phyloP scores from a whole-genome alignment of 1,139 yeast species.

The Saccharomycopsis hybrid region DNA sequence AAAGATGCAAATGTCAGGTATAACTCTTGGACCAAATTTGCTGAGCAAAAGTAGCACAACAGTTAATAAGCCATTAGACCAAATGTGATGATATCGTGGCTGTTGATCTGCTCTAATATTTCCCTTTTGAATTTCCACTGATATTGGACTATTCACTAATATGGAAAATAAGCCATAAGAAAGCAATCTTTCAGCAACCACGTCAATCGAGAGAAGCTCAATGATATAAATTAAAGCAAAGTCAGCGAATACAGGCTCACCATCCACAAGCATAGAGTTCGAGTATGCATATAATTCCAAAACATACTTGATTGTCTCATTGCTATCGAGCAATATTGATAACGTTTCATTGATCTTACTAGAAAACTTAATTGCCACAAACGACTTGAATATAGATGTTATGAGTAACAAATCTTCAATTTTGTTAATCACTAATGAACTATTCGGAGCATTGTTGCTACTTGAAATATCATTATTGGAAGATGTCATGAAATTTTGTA shows the following conservation, averaged over 20 bases:
- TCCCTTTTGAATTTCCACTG: constrained; percentile 62
- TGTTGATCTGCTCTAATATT: constrained; percentile 44
- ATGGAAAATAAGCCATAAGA: constrained; percentile 62
- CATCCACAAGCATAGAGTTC: constrained; percentile 52
- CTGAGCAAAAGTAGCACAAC: constrained; percentile 54
- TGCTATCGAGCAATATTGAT: constrained; percentile 47
- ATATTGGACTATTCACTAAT: constrained; percentile 68
- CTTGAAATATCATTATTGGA: constrained; percentile 23
- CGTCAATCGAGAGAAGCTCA: constrained; percentile 58
- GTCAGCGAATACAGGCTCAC: constrained; percentile 68
- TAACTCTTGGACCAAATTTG: constrained; percentile 54
- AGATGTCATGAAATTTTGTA: constrained; percentile 32
- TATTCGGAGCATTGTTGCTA: background rate
- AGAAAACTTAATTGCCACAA: constrained; percentile 47
- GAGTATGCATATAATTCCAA: constrained; percentile 64
- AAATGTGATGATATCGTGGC: constrained; percentile 60
- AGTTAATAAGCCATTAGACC: constrained; percentile 80
- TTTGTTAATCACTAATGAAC: constrained; percentile 30
- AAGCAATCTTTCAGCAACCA: constrained; percentile 62
- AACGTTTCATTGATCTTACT: constrained; percentile 43
- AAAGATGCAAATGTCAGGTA: constrained; percentile 63
- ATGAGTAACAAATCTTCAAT: constrained; percentile 63
- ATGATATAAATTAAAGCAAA: constrained; percentile 61
- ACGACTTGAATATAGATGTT: constrained; percentile 54
- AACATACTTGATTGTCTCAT: constrained; percentile 57